These are phyloP conservation scores for Phragmites australis DNA, from an alignment of 176 grass and related monocot genomes.

Conservation along the genomic window DNA sequence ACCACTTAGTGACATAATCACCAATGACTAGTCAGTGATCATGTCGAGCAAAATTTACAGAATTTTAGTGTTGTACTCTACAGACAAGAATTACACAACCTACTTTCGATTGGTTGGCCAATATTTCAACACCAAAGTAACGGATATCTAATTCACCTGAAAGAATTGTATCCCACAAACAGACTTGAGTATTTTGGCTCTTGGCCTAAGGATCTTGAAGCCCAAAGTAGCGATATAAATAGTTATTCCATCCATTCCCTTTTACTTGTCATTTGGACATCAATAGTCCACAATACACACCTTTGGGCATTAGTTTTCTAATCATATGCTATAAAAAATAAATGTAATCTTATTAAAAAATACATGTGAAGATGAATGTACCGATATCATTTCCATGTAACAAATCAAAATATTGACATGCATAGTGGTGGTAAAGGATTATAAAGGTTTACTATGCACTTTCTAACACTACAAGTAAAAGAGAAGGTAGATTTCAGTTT, in stretches of 20 bases:
- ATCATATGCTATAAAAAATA: background rate
- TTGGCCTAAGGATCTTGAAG: background rate
- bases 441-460: background rate
- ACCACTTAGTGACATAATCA: no score
- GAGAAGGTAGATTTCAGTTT: background rate
- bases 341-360: conserved; percentile 1
- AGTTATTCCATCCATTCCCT: background rate
- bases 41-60: background rate
- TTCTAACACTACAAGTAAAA: background rate
- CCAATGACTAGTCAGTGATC: background rate
- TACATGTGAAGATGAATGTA: background rate
- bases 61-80: background rate
- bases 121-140: background rate
- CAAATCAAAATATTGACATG: background rate
- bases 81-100: background rate
- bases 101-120: background rate
- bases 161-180: background rate
- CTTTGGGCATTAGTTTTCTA: background rate
- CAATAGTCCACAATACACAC: background rate
- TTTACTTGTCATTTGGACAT: conserved; percentile 4
- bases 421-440: background rate
- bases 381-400: background rate
- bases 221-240: background rate
- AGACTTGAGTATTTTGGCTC: background rate
- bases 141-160: background rate